Evolutionary conservation across 2,329 filamentous ascomycete genomes (phyloP), one percentile per base, ranked within the genome.

Genomic region (Pochonia chlamydosporia): DNA sequence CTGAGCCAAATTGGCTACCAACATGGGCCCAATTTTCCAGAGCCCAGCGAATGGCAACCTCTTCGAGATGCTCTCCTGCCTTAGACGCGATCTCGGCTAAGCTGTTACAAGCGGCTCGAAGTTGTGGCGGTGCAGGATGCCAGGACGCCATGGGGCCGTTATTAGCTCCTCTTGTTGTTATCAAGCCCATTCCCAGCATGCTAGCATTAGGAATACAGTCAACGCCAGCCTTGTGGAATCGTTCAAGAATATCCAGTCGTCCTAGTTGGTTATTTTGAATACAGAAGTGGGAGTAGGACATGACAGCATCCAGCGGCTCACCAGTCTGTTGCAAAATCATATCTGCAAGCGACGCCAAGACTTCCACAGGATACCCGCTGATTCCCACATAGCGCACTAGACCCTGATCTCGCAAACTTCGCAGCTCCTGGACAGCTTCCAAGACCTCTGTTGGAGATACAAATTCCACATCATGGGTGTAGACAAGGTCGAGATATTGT

Each of bases 261-360:
- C 61, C 64, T 1, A 71, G 59, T 26, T 51, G 54, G 10, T 55
- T 59, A 65, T 96, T 97, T 67, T 97, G 93, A 25, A 99, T 69
- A 1, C 89, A 95, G 66, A 85, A 95, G 64, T 96, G 88, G 48
- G 87, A 87, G 65, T 96, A 97, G 40, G 86, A 93, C 72, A 95
- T 82, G 28, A 96, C 89, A 4, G 84, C 84, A 61, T 99, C 91
- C 33, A 97, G 68, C 1, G 89, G 87, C 70, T 95, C 89, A 42
- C 89, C 89, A 0, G 91, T 95, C 69, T 89, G 59, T 13, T 56
- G 52, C 48, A 67, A 66, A 1, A 97, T 71, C 66, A 84, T 72
- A 63, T 91, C 86, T 2, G 91, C 87, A 13, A 95, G 75, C 13
- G 78, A 76, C 0, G 63, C 64, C 2, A 97, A 79, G 4, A 84